phyloP scores from a whole-genome alignment of 768 basidiomycete genomes.

The Lentinula sp. region DNA sequence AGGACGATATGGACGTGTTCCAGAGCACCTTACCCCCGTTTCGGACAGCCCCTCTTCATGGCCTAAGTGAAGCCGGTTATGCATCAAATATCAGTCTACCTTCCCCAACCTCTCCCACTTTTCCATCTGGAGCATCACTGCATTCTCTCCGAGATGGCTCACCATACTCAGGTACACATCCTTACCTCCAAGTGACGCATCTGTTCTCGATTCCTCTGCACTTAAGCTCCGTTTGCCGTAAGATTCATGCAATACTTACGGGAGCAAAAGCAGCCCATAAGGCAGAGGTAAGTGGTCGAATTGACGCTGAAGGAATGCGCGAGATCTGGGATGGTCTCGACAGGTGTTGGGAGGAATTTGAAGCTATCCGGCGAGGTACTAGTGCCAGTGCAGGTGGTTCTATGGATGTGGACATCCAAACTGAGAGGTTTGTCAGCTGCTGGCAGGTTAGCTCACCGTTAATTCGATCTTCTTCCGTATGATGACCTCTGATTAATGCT shows the following conservation, averaged over 20 bases:
- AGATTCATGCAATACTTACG: conserved; percentile 73
- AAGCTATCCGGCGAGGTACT: conserved; percentile 36
- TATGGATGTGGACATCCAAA: conserved; percentile 31
- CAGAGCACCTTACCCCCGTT: conserved; percentile 52
- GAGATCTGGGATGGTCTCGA: conserved; percentile 86
- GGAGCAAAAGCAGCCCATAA: conserved; percentile 66
- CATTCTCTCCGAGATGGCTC: conserved; percentile 17
- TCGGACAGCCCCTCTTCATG: conserved; percentile 12
- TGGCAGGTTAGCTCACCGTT: conserved; percentile 64
- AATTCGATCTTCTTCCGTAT: conserved; percentile 2
- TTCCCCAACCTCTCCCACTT: conserved; percentile 28
- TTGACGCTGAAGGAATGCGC: conserved; percentile 55
- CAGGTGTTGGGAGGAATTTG: conserved; percentile 80
- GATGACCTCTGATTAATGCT: conserved; percentile 10
- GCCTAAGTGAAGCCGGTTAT: background rate
- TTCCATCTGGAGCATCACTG: conserved; percentile 17
- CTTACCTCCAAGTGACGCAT: conserved; percentile 49
- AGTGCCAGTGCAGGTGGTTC: conserved; percentile 23
- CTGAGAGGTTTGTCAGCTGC: conserved; percentile 65
- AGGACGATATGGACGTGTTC: conserved; percentile 73
- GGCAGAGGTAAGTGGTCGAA: conserved; percentile 39
- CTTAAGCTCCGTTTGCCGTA: conserved; percentile 71
- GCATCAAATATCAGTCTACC: conserved; percentile 20
- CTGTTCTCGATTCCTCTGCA: conserved; percentile 67
- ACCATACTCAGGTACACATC: conserved; percentile 22